A percentile compares a stretch with the other conserved stretches of the same genome.
Conservation (phyloP, 1,284 basidiomycete species). For the Gomphus bonarii region DNA sequence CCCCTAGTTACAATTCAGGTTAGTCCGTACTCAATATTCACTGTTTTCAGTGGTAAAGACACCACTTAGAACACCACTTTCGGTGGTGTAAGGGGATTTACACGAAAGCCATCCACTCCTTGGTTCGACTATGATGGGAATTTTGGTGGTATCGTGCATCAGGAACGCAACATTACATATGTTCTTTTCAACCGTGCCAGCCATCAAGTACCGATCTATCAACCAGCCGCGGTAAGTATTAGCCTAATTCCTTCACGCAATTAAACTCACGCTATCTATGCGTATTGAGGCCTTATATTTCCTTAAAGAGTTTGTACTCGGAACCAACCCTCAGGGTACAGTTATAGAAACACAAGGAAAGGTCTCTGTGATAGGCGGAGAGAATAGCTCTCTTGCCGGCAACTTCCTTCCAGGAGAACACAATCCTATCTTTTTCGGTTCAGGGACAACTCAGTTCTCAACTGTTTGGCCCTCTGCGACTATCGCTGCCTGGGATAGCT, state of each 20-base stretch:
- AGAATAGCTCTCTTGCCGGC: slow-evolving; percentile 27
- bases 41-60: background rate
- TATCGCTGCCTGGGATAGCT: slow-evolving; percentile 42
- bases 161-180: slow-evolving; percentile 23
- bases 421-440: slow-evolving; percentile 43
- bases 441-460: slow-evolving; percentile 36
- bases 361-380: slow-evolving; percentile 43
- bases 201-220: slow-evolving; percentile 21
- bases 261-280: slow-evolving; percentile 1
- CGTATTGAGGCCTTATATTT: slow-evolving; percentile 39
- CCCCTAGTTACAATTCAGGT: slow-evolving; percentile 10
- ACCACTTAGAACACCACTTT: slow-evolving; percentile 20
- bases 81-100: slow-evolving; percentile 15
- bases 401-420: slow-evolving; percentile 36
- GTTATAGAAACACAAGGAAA: slow-evolving; percentile 22
- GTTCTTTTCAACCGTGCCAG: slow-evolving; percentile 22
- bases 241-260: background rate
- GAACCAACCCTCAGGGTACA: slow-evolving; percentile 39
- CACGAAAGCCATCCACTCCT: slow-evolving; percentile 13
- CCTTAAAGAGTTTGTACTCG: slow-evolving; percentile 50
- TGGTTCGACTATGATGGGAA: slow-evolving; percentile 21
- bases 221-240: slow-evolving; percentile 17
- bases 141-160: slow-evolving; percentile 22
- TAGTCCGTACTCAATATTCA: background rate
- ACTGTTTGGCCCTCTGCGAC: slow-evolving; percentile 43